A percentile compares a stretch with the other conserved stretches of the same genome.
Evolutionary conservation across 805 yeast genomes (phyloP).

Genomic region (Danielozyma ontarioensis): DNA sequence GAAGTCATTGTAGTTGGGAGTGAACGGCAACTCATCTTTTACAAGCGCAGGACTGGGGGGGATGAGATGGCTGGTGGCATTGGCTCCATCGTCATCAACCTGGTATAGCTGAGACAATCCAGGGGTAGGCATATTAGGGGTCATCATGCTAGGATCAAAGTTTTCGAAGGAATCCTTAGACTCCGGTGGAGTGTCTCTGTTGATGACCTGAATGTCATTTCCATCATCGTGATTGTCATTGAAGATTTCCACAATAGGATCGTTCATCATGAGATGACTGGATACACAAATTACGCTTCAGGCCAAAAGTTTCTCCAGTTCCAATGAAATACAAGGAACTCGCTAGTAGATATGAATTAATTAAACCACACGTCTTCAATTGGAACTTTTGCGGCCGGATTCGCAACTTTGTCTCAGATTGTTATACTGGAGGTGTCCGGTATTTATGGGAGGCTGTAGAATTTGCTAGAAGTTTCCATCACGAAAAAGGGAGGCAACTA

Average conservation of each 20-base stretch:
- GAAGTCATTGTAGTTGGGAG: background rate
- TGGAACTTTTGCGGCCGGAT: too few relatives aligned
- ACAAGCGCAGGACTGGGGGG: constrained; percentile 1
- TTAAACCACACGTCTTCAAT: too few relatives aligned
- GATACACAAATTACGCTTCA: too few relatives aligned
- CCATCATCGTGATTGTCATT: constrained; percentile 1
- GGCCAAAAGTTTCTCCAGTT: too few relatives aligned
- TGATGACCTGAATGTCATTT: constrained; percentile 11
- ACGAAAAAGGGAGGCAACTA: too few relatives aligned
- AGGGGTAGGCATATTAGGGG: constrained; percentile 12
- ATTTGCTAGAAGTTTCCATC: too few relatives aligned
- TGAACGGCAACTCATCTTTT: background rate
- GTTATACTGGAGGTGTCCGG: too few relatives aligned
- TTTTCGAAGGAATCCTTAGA: constrained; percentile 5
- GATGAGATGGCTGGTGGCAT: constrained; percentile 1
- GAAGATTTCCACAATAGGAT: background rate
- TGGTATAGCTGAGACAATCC: background rate
- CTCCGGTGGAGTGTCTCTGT: constrained; percentile 7
- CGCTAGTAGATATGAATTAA: too few relatives aligned
- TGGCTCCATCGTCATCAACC: background rate
- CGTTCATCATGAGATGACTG: background rate
- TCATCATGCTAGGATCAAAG: constrained; percentile 7
- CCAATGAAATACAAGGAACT: too few relatives aligned
- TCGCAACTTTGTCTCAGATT: too few relatives aligned
- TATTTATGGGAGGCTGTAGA: too few relatives aligned